A percentile compares a stretch with the other conserved stretches of the same genome.
Evolutionary conservation across 148 eudicot species (phyloP).

Genomic region (Spergularia marina): DNA sequence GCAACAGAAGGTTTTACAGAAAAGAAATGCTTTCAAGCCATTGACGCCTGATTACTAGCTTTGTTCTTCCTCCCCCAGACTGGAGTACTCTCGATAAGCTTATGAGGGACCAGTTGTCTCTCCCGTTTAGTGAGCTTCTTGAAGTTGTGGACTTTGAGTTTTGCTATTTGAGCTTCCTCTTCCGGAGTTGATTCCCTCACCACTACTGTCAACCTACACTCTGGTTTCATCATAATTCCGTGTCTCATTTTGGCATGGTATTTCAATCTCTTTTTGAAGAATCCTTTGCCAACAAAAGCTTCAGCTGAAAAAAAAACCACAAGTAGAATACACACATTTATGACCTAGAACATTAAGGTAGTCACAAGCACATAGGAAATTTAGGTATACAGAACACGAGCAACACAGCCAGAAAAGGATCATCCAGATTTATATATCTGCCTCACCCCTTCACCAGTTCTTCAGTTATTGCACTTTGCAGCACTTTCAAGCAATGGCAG

Average conservation of each 20-base stretch:
- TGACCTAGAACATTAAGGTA: neutral
- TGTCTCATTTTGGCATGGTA: slow-evolving; percentile 68
- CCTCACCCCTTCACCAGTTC: neutral
- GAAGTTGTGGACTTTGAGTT: slow-evolving; percentile 68
- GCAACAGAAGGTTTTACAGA: slow-evolving; percentile 10
- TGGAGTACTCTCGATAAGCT: slow-evolving; percentile 84
- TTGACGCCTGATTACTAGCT: slow-evolving; percentile 20
- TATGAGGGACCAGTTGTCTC: slow-evolving; percentile 66
- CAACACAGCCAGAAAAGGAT: neutral
- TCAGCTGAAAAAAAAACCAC: slow-evolving; percentile 53
- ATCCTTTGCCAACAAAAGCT: slow-evolving; percentile 86
- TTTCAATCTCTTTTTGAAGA: slow-evolving; percentile 46
- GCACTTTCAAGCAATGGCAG: neutral
- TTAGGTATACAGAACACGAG: neutral
- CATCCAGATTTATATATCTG: neutral
- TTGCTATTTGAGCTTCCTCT: slow-evolving; percentile 81
- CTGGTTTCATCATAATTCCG: slow-evolving; percentile 66
- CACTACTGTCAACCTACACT: slow-evolving; percentile 87
- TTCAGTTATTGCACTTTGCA: neutral
- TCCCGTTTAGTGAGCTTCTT: slow-evolving; percentile 71
- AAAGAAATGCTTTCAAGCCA: slow-evolving; percentile 32
- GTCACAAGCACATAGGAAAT: neutral
- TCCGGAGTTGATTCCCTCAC: slow-evolving; percentile 78
- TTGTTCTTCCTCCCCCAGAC: slow-evolving; percentile 75
- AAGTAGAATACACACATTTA: neutral